phyloP scores from a whole-genome alignment of 192 early-diverging fungal species.

The Diversispora eburnea region DNA sequence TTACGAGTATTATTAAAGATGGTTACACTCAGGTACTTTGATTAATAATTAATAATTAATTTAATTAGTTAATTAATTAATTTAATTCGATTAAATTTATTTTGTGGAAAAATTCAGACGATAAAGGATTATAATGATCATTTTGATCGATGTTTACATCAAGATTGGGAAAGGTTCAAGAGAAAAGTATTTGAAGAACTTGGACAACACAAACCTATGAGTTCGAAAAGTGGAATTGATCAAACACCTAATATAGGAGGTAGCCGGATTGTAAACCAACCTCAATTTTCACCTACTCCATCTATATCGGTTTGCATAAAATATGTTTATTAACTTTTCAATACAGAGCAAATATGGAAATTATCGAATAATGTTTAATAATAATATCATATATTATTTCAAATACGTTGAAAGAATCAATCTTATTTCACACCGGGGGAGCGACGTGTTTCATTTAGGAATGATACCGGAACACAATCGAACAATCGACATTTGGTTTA shows the following conservation, averaged over 20 bases:
- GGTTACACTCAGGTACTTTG: constrained; percentile 9
- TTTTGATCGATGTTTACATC: constrained; percentile 53
- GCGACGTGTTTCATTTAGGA: neutral
- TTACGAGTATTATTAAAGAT: constrained; percentile 25
- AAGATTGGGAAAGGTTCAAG: constrained; percentile 74
- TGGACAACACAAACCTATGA: constrained; percentile 55
- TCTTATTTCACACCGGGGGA: neutral
- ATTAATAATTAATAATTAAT: neutral
- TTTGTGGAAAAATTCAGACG: constrained; percentile 37
- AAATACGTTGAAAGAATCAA: neutral
- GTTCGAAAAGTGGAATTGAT: neutral
- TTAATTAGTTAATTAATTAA: too few relatives aligned
- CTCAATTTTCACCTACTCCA: neutral
- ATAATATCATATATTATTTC: neutral
- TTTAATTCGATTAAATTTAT: neutral
- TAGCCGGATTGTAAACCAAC: constrained; percentile 8
- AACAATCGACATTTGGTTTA: constrained; percentile 38
- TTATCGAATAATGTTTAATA: neutral
- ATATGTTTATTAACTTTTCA: neutral
- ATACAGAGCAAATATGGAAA: neutral
- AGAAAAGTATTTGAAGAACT: constrained; percentile 79
- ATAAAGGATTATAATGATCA: constrained; percentile 62
- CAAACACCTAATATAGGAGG: neutral
- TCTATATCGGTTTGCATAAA: neutral
- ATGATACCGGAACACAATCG: neutral